Evolutionary conservation across 441 rosid genomes (phyloP), one percentile per base, ranked within the genome.

Genomic region (Erodium chrysanthum): DNA sequence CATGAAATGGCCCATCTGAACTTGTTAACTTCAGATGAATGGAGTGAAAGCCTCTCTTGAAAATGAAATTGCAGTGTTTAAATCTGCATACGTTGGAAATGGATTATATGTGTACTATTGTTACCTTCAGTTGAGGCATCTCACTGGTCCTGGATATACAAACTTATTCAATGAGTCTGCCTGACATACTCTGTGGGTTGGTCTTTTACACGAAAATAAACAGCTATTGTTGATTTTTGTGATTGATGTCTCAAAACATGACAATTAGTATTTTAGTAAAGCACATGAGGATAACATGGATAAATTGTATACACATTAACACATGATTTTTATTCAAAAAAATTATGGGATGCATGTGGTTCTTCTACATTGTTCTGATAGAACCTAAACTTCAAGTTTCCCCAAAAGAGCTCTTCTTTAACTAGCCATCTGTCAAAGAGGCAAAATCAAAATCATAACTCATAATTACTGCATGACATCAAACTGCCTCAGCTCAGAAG

Each of bases 21-120:
- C 17, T 52, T 64, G 50, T 64, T 64, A 8, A 37, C 48, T 15
- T 58, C 31, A 58, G 15, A 18, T 11, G n/a, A 58, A 22, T 58
- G 15, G 63, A 58, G 63, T 58, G 22, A 22, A 22, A n/a, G 12
- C 63, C 63, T 58, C 63, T 58, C 29, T 22, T 58, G 63, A 58
- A 22, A 22, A 58, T 12, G 20, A 17, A 35, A 37, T 35, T 31
- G n/a, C 5, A 35, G 0, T 1, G 20, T n/a, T 63, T 63, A n/a
- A 17, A 35, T 31, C 44, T 7, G 66, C 66, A 64, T 33, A n/a
- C 15, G 15, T 29, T 29, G 20, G 35, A 46, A 46, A 46, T 46
- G 31, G 31, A 27, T 27, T 27, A 27, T 27, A 27, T 27, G 31
- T 27, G 33, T 3, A 29, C 33, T 29, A 6, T 29, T 29, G 33